Percentiles rank a stretch among this genome's conserved stretches.
Evolutionary conservation across 768 basidiomycete species (phyloP).

Genomic region (Lentinula sp.): DNA sequence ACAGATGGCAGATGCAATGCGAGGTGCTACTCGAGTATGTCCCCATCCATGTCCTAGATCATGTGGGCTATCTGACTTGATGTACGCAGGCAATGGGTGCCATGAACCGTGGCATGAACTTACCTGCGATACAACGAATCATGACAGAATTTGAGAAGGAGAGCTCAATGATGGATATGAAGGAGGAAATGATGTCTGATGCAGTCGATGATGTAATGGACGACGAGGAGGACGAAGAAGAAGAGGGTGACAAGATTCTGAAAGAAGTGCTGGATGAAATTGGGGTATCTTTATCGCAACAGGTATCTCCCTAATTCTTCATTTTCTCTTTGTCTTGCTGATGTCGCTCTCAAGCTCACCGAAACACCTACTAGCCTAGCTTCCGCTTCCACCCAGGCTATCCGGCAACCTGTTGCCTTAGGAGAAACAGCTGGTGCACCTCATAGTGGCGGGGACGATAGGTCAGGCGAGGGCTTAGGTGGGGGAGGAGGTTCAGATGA

Average conservation of each 20-base stretch:
- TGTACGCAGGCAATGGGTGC: slow-evolving; percentile 84
- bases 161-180: slow-evolving; percentile 99
- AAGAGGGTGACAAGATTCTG: slow-evolving; percentile 91
- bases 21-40: slow-evolving; percentile 89
- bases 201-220: slow-evolving; percentile 98
- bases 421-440: slow-evolving; percentile 42
- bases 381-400: slow-evolving; percentile 48
- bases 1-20: slow-evolving; percentile 99
- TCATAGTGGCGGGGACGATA: slow-evolving; percentile 18
- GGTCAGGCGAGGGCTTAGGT: slow-evolving; percentile 16
- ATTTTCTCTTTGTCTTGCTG: slow-evolving; percentile 8
- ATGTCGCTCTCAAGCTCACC: slow-evolving; percentile 48
- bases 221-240: slow-evolving; percentile 94
- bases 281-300: slow-evolving; percentile 85
- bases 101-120: slow-evolving; percentile 95
- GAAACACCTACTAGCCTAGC: slow-evolving; percentile 78
- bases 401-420: slow-evolving; percentile 79
- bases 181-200: slow-evolving; percentile 99
- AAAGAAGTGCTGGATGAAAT: slow-evolving; percentile 97
- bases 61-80: neutral
- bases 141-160: slow-evolving; percentile 99
- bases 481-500: slow-evolving; percentile 57
- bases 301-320: slow-evolving; percentile 34
- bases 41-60: neutral
- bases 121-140: slow-evolving; percentile 91